Conservation (phyloP, 1,284 basidiomycete genomes). For the Ceratobasidium sp. region DNA sequence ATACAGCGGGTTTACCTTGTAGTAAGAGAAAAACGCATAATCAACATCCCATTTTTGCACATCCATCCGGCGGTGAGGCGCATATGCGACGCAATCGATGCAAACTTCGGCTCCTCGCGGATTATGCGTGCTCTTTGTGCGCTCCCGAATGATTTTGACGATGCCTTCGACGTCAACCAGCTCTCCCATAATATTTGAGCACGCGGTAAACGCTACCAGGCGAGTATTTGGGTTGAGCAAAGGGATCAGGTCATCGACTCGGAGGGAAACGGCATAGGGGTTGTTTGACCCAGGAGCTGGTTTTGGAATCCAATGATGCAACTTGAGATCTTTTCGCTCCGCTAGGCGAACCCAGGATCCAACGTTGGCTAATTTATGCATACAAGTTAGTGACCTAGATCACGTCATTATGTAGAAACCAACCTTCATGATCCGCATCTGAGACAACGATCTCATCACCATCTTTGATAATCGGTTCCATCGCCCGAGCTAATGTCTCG, state of each 20-base stretch:
- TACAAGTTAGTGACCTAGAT: constrained; percentile 12
- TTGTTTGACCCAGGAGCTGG: constrained; percentile 61
- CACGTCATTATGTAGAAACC: constrained; percentile 38
- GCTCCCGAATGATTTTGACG: constrained; percentile 62
- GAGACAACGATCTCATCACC: constrained; percentile 80
- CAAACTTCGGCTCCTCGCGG: constrained; percentile 70
- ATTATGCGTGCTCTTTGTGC: constrained; percentile 54
- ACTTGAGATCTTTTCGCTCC: constrained; percentile 65
- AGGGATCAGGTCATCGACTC: constrained; percentile 67
- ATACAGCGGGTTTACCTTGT: constrained; percentile 66
- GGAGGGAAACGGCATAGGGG: constrained; percentile 70
- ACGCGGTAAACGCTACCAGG: constrained; percentile 77
- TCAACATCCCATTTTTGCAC: constrained; percentile 81
- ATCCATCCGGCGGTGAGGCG: constrained; percentile 75
- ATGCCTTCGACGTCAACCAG: constrained; percentile 70
- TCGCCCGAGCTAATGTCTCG: constrained; percentile 70
- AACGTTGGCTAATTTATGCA: constrained; percentile 65
- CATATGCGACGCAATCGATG: constrained; percentile 82
- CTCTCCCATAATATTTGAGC: constrained; percentile 79
- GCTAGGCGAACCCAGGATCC: constrained; percentile 82
- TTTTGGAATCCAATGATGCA: constrained; percentile 58
- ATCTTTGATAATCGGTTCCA: constrained; percentile 63
- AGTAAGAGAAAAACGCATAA: constrained; percentile 75
- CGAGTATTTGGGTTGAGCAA: constrained; percentile 73
- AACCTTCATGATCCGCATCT: constrained; percentile 77